These are phyloP conservation scores for Cicer yamashitae DNA, from an alignment of 306 rosid genomes.

Conservation along the genomic window DNA sequence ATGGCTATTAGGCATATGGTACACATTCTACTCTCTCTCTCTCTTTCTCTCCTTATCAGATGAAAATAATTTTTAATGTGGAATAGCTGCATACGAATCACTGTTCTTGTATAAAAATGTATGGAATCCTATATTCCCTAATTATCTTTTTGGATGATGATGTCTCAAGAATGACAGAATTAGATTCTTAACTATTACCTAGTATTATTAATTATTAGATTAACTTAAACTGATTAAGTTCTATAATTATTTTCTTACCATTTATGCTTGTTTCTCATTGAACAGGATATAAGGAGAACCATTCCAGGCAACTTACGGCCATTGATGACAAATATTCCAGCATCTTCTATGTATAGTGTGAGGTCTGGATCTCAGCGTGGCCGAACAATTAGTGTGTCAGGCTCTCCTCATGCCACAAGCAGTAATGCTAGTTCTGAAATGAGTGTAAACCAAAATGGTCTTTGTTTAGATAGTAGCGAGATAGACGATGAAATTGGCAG, in stretches of 20 bases:
- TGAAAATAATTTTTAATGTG: conserved; percentile 33
- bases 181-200: conserved; percentile 13
- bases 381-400: conserved; percentile 81
- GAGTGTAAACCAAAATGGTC: conserved; percentile 90
- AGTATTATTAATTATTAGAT: conserved; percentile 19
- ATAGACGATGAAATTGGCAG: conserved; percentile 81
- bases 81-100: conserved; percentile 19
- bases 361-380: conserved; percentile 86
- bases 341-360: conserved; percentile 94
- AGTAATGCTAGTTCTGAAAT: conserved; percentile 95
- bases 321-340: conserved; percentile 94
- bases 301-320: conserved; percentile 91
- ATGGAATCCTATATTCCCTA: not conserved
- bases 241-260: conserved; percentile 21
- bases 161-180: not conserved
- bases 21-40: conserved; percentile 14
- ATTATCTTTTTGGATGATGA: conserved; percentile 3
- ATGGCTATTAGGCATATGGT: conserved; percentile 99
- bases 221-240: conserved; percentile 1
- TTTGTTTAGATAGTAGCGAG: conserved; percentile 74
- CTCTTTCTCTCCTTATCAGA: not conserved
- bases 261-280: conserved; percentile 43
- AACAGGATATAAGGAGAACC: conserved; percentile 89
- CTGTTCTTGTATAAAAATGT: not conserved
- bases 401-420: conserved; percentile 93